Evolutionary conservation across 805 yeast species (phyloP).

Genomic region (Schwanniomyces yamadae): DNA sequence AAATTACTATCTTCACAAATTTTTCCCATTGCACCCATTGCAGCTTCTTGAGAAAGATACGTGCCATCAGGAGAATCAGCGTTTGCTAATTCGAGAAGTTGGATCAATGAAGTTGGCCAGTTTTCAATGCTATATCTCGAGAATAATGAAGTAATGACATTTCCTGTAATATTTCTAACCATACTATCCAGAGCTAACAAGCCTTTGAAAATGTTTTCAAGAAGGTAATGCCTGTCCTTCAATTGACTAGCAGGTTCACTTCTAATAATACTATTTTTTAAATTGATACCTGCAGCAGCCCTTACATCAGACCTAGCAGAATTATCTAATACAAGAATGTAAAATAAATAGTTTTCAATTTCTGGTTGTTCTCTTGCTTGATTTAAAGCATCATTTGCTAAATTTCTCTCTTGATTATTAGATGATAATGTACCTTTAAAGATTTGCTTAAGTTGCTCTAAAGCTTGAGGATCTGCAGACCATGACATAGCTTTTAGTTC

Average conservation of each 20-base stretch:
- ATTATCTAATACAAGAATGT: conserved; percentile 57
- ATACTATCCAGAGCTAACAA: conserved; percentile 54
- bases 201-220: conserved; percentile 51
- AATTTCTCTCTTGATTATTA: conserved; percentile 49
- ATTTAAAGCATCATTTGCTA: conserved; percentile 72
- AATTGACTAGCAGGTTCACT: conserved; percentile 23
- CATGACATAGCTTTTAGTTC: conserved; percentile 51
- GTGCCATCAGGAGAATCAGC: conserved; percentile 9
- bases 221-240: conserved; percentile 31
- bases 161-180: conserved; percentile 86
- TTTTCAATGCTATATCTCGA: conserved; percentile 61
- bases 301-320: conserved; percentile 54
- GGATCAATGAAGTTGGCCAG: conserved; percentile 78
- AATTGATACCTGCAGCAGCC: conserved; percentile 84
- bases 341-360: conserved; percentile 75
- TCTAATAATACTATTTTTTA: conserved; percentile 71
- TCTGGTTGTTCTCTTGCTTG: conserved; percentile 72
- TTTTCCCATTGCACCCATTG: conserved; percentile 77
- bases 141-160: conserved; percentile 80
- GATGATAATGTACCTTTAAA: conserved; percentile 72
- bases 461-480: conserved; percentile 63
- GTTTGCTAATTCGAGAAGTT: conserved; percentile 60
- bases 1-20: conserved; percentile 86
- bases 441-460: conserved; percentile 63
- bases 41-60: conserved; percentile 58